Percentiles rank a stretch among this genome's conserved stretches.
Conservation (phyloP, 306 rosid genomes). For the Cotoneaster glaucophyllus region DNA sequence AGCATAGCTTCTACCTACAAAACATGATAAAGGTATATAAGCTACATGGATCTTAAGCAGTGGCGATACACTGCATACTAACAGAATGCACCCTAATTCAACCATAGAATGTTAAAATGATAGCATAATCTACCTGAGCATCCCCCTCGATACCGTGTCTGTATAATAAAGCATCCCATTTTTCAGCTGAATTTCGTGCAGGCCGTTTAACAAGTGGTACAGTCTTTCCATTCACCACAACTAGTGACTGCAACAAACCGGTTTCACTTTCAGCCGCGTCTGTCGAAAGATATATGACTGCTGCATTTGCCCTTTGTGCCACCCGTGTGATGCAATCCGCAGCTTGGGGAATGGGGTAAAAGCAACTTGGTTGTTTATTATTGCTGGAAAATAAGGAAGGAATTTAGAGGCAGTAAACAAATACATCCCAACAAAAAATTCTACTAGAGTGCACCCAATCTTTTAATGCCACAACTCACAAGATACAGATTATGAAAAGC, state of each 20-base stretch:
- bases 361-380: slow-evolving; percentile 77
- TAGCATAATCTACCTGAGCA: slow-evolving; percentile 52
- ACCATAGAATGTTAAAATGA: background rate
- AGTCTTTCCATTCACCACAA: slow-evolving; percentile 58
- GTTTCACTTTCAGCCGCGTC: slow-evolving; percentile 96
- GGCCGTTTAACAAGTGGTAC: slow-evolving; percentile 88
- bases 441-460: slow-evolving; percentile 3
- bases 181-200: slow-evolving; percentile 78
- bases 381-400: slow-evolving; percentile 52
- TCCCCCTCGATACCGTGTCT: slow-evolving; percentile 72
- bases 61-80: background rate
- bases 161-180: slow-evolving; percentile 95
- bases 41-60: slow-evolving; percentile 4
- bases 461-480: background rate
- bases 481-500: background rate
- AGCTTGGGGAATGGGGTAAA: slow-evolving; percentile 96
- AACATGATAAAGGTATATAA: background rate
- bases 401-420: slow-evolving; percentile 12
- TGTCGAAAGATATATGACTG: slow-evolving; percentile 81
- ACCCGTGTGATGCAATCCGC: slow-evolving; percentile 73
- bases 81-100: background rate
- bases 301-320: slow-evolving; percentile 59
- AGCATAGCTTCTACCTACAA: slow-evolving; percentile 94
- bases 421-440: background rate
- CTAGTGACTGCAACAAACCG: slow-evolving; percentile 70